Evolutionary conservation across 2,329 filamentous ascomycete species (phyloP), one percentile per base, ranked within the genome.

Genomic region (Colletotrichum gigasporum): DNA sequence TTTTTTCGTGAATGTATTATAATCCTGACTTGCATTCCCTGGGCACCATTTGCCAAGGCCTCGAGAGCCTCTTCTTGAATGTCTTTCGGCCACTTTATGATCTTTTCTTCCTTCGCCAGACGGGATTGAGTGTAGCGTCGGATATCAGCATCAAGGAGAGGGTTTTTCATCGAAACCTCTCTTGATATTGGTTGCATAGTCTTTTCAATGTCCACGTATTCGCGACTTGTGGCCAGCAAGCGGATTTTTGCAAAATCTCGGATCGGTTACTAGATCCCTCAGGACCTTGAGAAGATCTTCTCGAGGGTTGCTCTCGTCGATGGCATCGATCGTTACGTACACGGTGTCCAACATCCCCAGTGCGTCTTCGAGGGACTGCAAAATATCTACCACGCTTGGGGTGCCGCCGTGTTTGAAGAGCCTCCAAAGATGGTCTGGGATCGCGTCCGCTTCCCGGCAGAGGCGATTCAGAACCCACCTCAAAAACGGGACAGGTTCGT

Each of bases 71-170:
- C 45, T 2, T 26, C 5, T 3, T 2, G 45, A 4, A 63, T 6
- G 3, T 20, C 24, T 2, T 3, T 1, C 2, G 44, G 3, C 60
- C 54, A 63, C 0, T 6, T 5, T 1, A 12, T 18, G 1, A 63
- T 2, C 2, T 0, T 24, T 0, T 12, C 10, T 2, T 45, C 18
- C 0, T 1, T 24, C 0, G 0, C 1, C 1, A 59, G 9, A 0
- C 45, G 37, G 0, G 30, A 8, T 0, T 12, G 0, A 1, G 18
- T 34, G 3, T 52, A 59, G 0, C 18, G n/a, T 0, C 47, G 22
- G 0, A 63, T 53, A 3, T 63, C 60, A 0, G 22, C 45, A 1
- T 59, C 54, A 2, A 63, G 22, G 0, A n/a, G 16, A 0, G 2
- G 0, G 1, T 63, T 59, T 0, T 3, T 8, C 54, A 63, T 59